A percentile compares a stretch with the other conserved stretches of the same genome.
These are phyloP conservation scores for Xylariaceae sp. DNA, from an alignment of 2,329 filamentous ascomycete genomes.

Conservation along the genomic window DNA sequence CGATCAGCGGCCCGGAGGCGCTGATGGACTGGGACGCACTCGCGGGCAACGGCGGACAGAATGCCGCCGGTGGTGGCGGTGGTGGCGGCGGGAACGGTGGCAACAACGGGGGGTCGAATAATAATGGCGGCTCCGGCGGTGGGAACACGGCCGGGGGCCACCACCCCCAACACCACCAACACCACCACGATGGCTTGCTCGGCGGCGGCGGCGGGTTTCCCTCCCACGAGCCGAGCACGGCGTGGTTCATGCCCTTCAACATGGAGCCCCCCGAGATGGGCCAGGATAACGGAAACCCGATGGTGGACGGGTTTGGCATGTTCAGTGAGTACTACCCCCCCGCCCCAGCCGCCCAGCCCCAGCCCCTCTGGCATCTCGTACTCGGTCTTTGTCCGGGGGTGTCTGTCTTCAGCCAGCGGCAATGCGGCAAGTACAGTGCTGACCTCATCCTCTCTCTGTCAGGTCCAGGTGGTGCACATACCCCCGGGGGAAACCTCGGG, in stretches of 20 bases:
- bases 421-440: too few species aligned
- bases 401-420: too few species aligned
- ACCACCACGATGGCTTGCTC: conserved; percentile 18
- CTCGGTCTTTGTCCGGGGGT: too few species aligned
- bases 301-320: conserved; percentile 44
- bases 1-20: conserved; percentile 29
- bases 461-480: conserved; percentile 29
- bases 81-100: conserved; percentile 18
- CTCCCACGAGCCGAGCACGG: conserved; percentile 47
- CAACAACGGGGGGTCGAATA: conserved; percentile 22
- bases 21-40: conserved; percentile 41
- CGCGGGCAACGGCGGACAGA: conserved; percentile 24
- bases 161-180: too few species aligned
- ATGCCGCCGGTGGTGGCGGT: conserved; percentile 7
- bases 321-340: too few species aligned
- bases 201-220: conserved; percentile 17
- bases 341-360: too few species aligned
- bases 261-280: conserved; percentile 65
- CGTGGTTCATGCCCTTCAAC: conserved; percentile 93
- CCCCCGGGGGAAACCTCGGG: conserved; percentile 21
- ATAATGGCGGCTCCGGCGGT: conserved; percentile 19
- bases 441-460: too few species aligned
- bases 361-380: too few species aligned
- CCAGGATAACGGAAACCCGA: conserved; percentile 36
- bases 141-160: conserved; percentile 16